These are phyloP conservation scores for Chamaecyparis obtusa DNA, from an alignment of 75 land plant genomes.

Conservation along the genomic window DNA sequence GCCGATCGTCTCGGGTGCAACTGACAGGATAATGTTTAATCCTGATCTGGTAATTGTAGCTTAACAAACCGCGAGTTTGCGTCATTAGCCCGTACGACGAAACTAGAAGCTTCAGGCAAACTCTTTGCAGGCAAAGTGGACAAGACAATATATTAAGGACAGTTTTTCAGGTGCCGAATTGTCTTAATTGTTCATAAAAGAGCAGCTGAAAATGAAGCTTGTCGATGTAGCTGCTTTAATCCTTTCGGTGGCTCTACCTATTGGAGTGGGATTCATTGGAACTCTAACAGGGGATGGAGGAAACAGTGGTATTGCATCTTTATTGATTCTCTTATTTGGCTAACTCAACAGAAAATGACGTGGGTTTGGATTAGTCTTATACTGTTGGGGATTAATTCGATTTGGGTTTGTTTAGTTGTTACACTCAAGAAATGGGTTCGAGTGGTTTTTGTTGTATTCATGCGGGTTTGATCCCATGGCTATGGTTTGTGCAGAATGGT, in stretches of 20 bases:
- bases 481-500: slow-evolving; percentile 38
- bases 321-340: neutral
- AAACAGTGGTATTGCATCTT: slow-evolving; percentile 22
- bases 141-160: neutral
- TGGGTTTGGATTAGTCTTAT: neutral
- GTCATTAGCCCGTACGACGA: no score
- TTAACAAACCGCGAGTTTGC: no score
- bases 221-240: slow-evolving; percentile 15
- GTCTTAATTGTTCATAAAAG: neutral
- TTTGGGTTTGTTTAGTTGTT: neutral
- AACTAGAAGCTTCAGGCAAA: no score
- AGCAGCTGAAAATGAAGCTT: slow-evolving; percentile 7
- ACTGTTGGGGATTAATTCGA: neutral
- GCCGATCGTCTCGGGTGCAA: no score
- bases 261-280: slow-evolving; percentile 33
- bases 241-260: slow-evolving; percentile 33
- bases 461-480: neutral
- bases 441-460: neutral
- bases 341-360: neutral
- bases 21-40: no score
- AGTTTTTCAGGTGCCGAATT: neutral
- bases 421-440: neutral
- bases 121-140: no score
- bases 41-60: no score
- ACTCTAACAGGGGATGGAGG: slow-evolving; percentile 22